Conservation (phyloP, 2,329 filamentous ascomycete species). For the Pestalotiopsis sp. region DNA sequence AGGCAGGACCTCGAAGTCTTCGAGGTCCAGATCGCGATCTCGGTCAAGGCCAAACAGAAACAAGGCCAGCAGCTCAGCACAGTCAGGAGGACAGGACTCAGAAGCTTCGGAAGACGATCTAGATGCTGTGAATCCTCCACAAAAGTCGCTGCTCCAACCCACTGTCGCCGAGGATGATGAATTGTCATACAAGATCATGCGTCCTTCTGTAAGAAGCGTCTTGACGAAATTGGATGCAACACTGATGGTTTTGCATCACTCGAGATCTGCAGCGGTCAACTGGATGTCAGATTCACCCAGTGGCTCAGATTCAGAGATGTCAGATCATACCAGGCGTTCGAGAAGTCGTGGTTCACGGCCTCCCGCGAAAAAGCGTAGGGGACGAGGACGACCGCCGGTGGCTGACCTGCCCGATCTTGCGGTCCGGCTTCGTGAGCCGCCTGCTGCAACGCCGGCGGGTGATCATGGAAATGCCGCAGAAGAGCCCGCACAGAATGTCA, state of each 20-base stretch:
- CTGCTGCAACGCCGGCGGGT: not conserved
- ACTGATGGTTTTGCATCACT: conserved; percentile 70
- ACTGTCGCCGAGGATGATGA: conserved; percentile 73
- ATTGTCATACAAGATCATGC: conserved; percentile 63
- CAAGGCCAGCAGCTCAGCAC: conserved; percentile 13
- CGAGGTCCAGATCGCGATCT: conserved; percentile 18
- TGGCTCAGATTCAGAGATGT: conserved; percentile 22
- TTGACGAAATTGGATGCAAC: conserved; percentile 71
- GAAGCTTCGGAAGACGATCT: conserved; percentile 25
- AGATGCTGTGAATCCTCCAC: not conserved
- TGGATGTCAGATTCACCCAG: conserved; percentile 32
- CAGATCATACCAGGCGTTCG: conserved; percentile 5
- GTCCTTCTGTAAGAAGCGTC: conserved; percentile 71
- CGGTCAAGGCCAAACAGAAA: conserved; percentile 23
- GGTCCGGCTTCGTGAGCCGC: not conserved
- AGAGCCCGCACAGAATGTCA: not conserved
- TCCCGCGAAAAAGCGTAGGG: conserved; percentile 7
- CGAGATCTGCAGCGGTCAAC: conserved; percentile 54
- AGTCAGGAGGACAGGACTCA: conserved; percentile 15
- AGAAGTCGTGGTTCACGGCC: conserved; percentile 15
- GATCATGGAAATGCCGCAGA: not conserved
- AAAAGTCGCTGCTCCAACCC: conserved; percentile 41
- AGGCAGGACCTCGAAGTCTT: not conserved
- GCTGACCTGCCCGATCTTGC: conserved; percentile 14
- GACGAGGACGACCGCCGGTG: conserved; percentile 20